These are phyloP conservation scores for Fraxinus albicans DNA, from an alignment of 305 asterid genomes.

Conservation along the genomic window DNA sequence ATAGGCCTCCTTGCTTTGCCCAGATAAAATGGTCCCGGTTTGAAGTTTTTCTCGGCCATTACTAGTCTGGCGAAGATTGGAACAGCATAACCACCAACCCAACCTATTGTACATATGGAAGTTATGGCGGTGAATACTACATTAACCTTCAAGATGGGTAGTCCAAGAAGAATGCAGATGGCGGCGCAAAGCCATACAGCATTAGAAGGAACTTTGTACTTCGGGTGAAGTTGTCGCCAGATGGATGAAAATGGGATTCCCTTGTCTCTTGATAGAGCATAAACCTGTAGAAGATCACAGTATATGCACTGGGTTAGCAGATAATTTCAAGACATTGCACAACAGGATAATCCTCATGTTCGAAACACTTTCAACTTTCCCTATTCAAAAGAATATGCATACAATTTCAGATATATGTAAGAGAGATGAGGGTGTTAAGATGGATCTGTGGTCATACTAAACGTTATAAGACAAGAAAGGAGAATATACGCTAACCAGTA, in stretches of 20 bases:
- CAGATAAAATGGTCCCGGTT: conserved; percentile 44
- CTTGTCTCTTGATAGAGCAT: conserved; percentile 42
- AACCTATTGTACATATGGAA: conserved; percentile 48
- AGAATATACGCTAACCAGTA: not conserved
- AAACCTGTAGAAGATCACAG: conserved; percentile 24
- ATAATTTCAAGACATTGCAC: not conserved
- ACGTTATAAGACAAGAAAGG: not conserved
- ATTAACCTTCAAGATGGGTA: conserved; percentile 42
- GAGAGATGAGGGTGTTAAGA: not conserved
- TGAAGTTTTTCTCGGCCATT: conserved; percentile 36
- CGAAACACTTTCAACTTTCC: not conserved
- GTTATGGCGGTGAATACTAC: conserved; percentile 45
- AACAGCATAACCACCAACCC: conserved; percentile 47
- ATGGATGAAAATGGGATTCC: conserved; percentile 42
- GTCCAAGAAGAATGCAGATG: conserved; percentile 36
- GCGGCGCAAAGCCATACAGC: conserved; percentile 48
- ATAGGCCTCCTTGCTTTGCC: conserved; percentile 39
- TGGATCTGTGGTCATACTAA: not conserved
- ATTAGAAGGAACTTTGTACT: conserved; percentile 44
- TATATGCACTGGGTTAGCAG: not conserved
- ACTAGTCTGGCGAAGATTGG: conserved; percentile 44
- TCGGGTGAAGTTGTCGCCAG: conserved; percentile 40
- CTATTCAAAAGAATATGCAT: not conserved
- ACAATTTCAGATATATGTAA: not conserved
- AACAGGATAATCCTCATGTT: not conserved